Evolutionary conservation across 2,329 filamentous ascomycete genomes (phyloP), one percentile per base, ranked within the genome.

Genomic region (Fusarium albidum): DNA sequence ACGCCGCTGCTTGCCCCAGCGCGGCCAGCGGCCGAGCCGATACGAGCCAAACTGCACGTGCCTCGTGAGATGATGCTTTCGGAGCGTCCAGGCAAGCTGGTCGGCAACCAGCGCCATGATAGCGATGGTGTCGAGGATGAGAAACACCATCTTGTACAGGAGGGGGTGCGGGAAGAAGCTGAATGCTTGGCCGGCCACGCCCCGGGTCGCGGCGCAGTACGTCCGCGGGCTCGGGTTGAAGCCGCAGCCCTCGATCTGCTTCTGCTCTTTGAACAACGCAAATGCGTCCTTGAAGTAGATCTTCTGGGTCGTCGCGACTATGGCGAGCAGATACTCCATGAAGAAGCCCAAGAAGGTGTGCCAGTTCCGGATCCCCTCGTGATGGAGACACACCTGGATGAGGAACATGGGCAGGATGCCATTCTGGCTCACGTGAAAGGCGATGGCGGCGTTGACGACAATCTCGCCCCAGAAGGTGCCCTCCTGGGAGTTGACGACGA

Each of bases 401-500:
- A 75, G 64, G 25, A 75, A 71, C 68, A 75, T 75, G 42, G 73
- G 70, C 18, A 75, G 50, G 5, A 75, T 63, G 4, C 73, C 73
- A 43, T 74, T 75, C 32, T 71, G 71, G 14, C 68, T 72, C 35
- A 75, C 65, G 45, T 75, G 73, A 32, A 69, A 75, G 5, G 71
- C 73, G 26, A 74, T 67, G 13, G 71, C 72, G 26, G 68, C 71
- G 44, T 75, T 75, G 43, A 74, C 67, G 5, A 75, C 61, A 33
- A 75, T 73, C 40, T 75, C 73, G 14, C 71, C 73, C 73, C 73
- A 75, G 37, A 74, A 75, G 2, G 71, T 69, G 33, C 73, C 73
- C 40, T 75, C 73, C 25, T 74, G 72, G 3, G 73, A 75, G 49
- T 74, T 75, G 59, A 75, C 73, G 21, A 73, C 73, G 25, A 75